Conservation (phyloP, 208 protist genomes). For the Leptomonas seymouri region DNA sequence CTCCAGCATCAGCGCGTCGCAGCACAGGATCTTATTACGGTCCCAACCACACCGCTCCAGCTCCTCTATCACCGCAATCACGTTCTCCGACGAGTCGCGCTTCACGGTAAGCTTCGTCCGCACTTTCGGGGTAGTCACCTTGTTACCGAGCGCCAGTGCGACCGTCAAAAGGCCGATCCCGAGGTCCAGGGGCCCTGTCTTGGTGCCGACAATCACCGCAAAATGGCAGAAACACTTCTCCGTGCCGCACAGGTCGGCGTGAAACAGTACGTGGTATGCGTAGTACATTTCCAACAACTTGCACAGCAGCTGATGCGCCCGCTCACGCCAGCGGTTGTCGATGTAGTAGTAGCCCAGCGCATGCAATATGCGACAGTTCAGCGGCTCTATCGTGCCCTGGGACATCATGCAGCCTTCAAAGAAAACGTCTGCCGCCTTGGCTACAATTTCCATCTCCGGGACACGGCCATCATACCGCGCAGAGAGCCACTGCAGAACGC, state of each 20-base stretch:
- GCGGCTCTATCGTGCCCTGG: constrained; percentile 39
- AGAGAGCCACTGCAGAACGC: constrained; percentile 43
- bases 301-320: constrained; percentile 45
- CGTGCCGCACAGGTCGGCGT: constrained; percentile 37
- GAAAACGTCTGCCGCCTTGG: constrained; percentile 33
- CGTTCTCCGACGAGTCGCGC: constrained; percentile 43
- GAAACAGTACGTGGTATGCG: constrained; percentile 45
- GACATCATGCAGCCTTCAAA: constrained; percentile 47
- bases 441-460: constrained; percentile 35
- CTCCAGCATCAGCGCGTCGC: constrained; percentile 46
- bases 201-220: constrained; percentile 67
- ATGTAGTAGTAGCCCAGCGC: constrained; percentile 56
- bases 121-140: constrained; percentile 45
- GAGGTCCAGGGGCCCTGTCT: constrained; percentile 75
- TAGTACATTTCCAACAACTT: constrained; percentile 56
- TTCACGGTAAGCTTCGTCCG: constrained; percentile 32
- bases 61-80: constrained; percentile 46
- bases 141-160: constrained; percentile 42
- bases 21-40: constrained; percentile 50
- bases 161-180: constrained; percentile 69
- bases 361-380: constrained; percentile 46
- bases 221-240: constrained; percentile 45
- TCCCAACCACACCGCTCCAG: constrained; percentile 74
- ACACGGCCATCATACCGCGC: constrained; percentile 29
- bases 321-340: constrained; percentile 44